Evolutionary conservation across 805 yeast species (phyloP).

Genomic region (Cyberlindnera euphorbiiphila): DNA sequence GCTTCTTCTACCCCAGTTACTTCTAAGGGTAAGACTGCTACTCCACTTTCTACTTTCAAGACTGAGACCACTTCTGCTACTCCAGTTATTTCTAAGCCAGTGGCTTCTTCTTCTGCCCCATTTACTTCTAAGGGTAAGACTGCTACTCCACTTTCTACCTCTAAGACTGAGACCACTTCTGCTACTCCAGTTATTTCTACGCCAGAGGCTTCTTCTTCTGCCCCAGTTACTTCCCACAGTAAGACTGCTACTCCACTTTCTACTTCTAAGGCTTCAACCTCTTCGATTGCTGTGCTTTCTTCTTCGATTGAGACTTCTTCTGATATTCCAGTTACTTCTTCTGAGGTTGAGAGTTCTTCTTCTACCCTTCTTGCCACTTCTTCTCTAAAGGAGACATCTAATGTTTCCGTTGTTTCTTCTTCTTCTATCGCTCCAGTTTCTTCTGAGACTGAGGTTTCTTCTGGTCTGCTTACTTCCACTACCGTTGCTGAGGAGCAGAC

Average conservation of each 20-base stretch:
- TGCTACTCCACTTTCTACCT: too few relatives aligned
- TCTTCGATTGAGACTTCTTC: too few relatives aligned
- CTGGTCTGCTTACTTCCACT: slow-evolving; percentile 7
- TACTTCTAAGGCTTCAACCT: neutral
- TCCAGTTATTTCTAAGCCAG: slow-evolving; percentile 1
- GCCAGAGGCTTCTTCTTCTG: neutral
- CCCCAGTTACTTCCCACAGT: too few relatives aligned
- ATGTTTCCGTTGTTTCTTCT: neutral
- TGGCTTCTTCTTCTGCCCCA: slow-evolving; percentile 1
- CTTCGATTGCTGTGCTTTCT: too few relatives aligned
- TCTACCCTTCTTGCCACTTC: too few relatives aligned
- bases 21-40: neutral
- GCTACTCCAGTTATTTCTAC: neutral
- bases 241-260: neutral
- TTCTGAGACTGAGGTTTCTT: too few relatives aligned
- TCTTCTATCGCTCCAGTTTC: too few relatives aligned
- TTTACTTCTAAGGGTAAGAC: too few relatives aligned
- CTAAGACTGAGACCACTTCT: neutral
- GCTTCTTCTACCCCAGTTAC: neutral
- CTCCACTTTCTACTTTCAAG: neutral
- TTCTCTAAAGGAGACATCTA: too few relatives aligned
- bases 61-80: neutral
- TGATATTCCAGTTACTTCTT: too few relatives aligned
- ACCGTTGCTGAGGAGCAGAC: slow-evolving; percentile 7
- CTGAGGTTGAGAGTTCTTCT: too few relatives aligned